Evolutionary conservation across 495 filamentous ascomycete genomes (phyloP).

Genomic region (Gamarada debralockiae): DNA sequence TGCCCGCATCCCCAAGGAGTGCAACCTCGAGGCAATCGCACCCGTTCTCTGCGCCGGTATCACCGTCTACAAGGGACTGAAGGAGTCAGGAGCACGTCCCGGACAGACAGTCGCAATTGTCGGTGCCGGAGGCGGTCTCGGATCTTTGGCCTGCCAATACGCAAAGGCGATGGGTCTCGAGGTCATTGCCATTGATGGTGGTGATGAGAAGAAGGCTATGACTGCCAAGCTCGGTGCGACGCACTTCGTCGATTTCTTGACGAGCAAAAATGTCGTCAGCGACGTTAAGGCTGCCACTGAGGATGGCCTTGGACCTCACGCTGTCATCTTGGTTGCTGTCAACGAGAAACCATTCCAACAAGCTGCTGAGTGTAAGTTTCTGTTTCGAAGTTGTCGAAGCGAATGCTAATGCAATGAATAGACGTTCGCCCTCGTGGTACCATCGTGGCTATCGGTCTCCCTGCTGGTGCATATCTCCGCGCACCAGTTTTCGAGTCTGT

Average conservation of each 20-base stretch:
- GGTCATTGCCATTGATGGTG: constrained; percentile 73
- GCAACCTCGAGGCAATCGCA: constrained; percentile 71
- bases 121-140: constrained; percentile 84
- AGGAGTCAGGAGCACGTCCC: constrained; percentile 69
- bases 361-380: constrained; percentile 53
- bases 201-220: constrained; percentile 72
- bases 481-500: constrained; percentile 87
- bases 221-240: constrained; percentile 63
- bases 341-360: constrained; percentile 93
- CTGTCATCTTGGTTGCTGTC: constrained; percentile 80
- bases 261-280: constrained; percentile 67
- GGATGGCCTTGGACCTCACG: constrained; percentile 81
- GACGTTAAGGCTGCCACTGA: constrained; percentile 75
- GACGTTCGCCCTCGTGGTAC: constrained; percentile 69
- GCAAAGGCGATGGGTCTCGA: constrained; percentile 85
- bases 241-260: constrained; percentile 75
- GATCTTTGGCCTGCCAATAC: constrained; percentile 79
- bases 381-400: neutral
- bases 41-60: constrained; percentile 86
- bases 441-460: constrained; percentile 83
- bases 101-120: constrained; percentile 84
- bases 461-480: constrained; percentile 69
- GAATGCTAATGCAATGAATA: neutral
- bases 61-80: constrained; percentile 91
- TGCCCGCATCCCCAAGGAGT: constrained; percentile 70